Evolutionary conservation across 2,329 filamentous ascomycete genomes (phyloP).

Genomic region (Colletotrichum karsti): DNA sequence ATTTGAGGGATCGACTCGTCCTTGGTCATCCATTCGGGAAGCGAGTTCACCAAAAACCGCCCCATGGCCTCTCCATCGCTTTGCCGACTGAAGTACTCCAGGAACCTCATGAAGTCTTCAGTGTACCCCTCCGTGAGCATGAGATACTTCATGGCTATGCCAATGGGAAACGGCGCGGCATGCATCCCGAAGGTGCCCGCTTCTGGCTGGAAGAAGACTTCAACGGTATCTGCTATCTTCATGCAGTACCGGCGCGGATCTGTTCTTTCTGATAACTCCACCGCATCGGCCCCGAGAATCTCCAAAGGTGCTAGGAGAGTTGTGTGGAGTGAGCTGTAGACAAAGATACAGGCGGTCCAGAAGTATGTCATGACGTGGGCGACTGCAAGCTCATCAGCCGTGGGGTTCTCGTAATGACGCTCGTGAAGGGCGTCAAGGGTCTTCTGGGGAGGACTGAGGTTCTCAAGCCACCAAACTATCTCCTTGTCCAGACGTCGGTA

Average conservation of each 20-base stretch:
- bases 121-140: background rate
- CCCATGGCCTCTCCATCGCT: background rate
- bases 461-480: conserved; percentile 3
- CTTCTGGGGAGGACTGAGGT: background rate
- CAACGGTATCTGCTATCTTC: conserved; percentile 15
- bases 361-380: conserved; percentile 10
- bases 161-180: conserved; percentile 7
- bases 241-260: conserved; percentile 14
- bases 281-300: background rate
- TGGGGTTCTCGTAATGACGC: background rate
- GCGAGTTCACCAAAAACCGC: background rate
- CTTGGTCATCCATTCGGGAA: background rate
- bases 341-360: conserved; percentile 14
- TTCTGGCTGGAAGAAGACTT: conserved; percentile 15
- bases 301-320: background rate
- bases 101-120: background rate
- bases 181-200: conserved; percentile 17
- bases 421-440: background rate
- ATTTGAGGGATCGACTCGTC: no score
- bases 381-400: conserved; percentile 9
- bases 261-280: background rate
- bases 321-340: conserved; percentile 3
- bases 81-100: background rate
- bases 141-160: conserved; percentile 21
- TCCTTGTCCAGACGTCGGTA: conserved; percentile 5